phyloP scores from a whole-genome alignment of 768 basidiomycete species.

The Amanita rubescens region DNA sequence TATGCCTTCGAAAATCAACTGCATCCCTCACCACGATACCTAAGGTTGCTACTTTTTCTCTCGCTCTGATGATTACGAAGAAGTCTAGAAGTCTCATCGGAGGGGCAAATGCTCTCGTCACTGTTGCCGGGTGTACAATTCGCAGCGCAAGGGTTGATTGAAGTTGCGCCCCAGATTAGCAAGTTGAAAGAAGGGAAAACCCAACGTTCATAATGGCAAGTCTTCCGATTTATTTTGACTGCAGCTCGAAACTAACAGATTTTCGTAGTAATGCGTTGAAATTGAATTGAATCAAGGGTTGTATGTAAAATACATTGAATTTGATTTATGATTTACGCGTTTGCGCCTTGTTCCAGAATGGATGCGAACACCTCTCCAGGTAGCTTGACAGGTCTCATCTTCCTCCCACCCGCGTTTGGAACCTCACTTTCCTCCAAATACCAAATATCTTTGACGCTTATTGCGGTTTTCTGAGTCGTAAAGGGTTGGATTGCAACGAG shows the following conservation, averaged over 20 bases:
- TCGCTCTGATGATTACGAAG: constrained; percentile 99
- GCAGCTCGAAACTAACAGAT: background rate
- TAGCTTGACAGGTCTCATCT: constrained; percentile 34
- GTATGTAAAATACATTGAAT: no score
- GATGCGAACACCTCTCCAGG: constrained; percentile 48
- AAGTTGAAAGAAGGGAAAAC: constrained; percentile 78
- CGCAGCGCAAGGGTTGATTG: constrained; percentile 91
- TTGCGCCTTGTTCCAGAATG: no score
- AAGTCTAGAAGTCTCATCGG: constrained; percentile 89
- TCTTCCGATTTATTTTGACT: constrained; percentile 3
- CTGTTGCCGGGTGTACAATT: constrained; percentile 75
- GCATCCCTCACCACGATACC: constrained; percentile 85
- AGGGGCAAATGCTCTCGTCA: constrained; percentile 88
- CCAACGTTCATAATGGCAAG: constrained; percentile 95
- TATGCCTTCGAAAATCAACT: no score
- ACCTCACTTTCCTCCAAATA: constrained; percentile 36
- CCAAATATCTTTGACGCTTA: no score
- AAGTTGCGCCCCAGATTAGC: constrained; percentile 83
- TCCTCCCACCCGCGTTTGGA: constrained; percentile 41
- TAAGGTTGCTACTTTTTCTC: constrained; percentile 99
- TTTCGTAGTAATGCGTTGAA: no score
- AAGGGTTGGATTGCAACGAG: no score
- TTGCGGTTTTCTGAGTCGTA: no score
- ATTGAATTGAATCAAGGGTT: no score
- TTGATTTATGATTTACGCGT: no score